Conservation (phyloP, 805 yeast genomes). For the Saturnispora halmiae region DNA sequence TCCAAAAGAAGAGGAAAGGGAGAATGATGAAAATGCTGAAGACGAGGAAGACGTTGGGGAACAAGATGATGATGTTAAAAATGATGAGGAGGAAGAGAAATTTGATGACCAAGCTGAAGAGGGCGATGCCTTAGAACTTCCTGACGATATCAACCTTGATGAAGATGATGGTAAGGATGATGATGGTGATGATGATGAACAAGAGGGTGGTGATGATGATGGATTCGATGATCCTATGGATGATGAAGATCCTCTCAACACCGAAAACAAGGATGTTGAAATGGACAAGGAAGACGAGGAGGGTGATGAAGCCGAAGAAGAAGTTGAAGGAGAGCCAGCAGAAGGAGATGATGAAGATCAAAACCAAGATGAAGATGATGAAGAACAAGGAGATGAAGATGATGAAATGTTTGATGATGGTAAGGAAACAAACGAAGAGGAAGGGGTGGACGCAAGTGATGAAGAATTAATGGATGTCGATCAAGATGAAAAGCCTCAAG, state of each 20-base stretch:
- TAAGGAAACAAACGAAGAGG: constrained; percentile 22
- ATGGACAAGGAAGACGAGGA: constrained; percentile 24
- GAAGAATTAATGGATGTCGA: constrained; percentile 25
- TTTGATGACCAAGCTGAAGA: constrained; percentile 73
- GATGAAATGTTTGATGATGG: constrained; percentile 16
- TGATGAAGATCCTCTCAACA: constrained; percentile 16
- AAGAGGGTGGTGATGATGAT: constrained; percentile 23
- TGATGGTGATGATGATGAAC: constrained; percentile 20
- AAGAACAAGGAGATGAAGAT: constrained; percentile 18
- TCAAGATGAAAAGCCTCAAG: constrained; percentile 24
- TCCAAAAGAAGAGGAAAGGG: constrained; percentile 32
- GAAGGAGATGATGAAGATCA: constrained; percentile 24
- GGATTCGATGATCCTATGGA: constrained; percentile 21
- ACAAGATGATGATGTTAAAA: constrained; percentile 68
- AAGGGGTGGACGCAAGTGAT: constrained; percentile 25
- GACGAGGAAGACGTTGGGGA: constrained; percentile 69
- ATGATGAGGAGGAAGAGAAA: constrained; percentile 54
- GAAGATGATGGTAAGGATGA: constrained; percentile 40
- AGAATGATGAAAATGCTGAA: constrained; percentile 42
- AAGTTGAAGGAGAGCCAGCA: constrained; percentile 23
- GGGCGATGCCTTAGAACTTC: constrained; percentile 77
- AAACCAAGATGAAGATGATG: constrained; percentile 27
- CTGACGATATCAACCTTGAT: constrained; percentile 85
- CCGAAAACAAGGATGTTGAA: constrained; percentile 25
- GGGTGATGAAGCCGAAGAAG: constrained; percentile 18